Evolutionary conservation across 257 asterid genomes (phyloP), one percentile per base, ranked within the genome.

Genomic region (Datura wrightii): DNA sequence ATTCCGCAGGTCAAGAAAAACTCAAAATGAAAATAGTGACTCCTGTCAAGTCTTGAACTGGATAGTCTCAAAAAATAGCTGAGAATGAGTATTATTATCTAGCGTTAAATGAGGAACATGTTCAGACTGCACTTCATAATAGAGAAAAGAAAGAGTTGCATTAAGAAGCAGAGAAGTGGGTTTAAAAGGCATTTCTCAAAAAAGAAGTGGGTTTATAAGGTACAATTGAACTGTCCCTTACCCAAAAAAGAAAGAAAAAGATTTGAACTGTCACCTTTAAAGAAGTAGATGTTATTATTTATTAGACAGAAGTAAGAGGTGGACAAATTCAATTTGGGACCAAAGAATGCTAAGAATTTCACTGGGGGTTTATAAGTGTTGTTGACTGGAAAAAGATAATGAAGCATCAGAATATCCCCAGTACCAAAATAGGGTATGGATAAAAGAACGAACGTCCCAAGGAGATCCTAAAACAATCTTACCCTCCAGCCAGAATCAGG

Each of bases 71-170:
- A 76, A 31, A 63, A 76, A 76, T 8, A 76, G 82, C 46, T 31
- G 82, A 3, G 39, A 50, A 76, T 31, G 46, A 50, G 48, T 31
- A 76, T 4, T 31, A 76, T 4, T 76, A 24, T 50, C 14, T 50
- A 76, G 46, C 2, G 62, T 31, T 31, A 76, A 52, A 52, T 52
- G 82, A 76, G 82, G 42, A 76, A 14, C 82, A 76, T 31, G 59
- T 76, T 76, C 82, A 76, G 82, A 76, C 82, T 76, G 44, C 41
- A 76, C 13, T 50, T 76, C 19, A 50, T 39, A 67, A 37, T 37
- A 69, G 53, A 69, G 79, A 69, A 66, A 66, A 41, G 79, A 69
- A 69, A 69, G 58, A 74, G 60, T 74, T 74, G 42, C 42, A 74
- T 48, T 74, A 46, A 50, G 39, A 8, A 46, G 42, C 8, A 24